Percentiles rank a stretch among this genome's conserved stretches.
Evolutionary conservation across 208 protist genomes (phyloP).

Genomic region (Leptomonas pyrrhocoris): DNA sequence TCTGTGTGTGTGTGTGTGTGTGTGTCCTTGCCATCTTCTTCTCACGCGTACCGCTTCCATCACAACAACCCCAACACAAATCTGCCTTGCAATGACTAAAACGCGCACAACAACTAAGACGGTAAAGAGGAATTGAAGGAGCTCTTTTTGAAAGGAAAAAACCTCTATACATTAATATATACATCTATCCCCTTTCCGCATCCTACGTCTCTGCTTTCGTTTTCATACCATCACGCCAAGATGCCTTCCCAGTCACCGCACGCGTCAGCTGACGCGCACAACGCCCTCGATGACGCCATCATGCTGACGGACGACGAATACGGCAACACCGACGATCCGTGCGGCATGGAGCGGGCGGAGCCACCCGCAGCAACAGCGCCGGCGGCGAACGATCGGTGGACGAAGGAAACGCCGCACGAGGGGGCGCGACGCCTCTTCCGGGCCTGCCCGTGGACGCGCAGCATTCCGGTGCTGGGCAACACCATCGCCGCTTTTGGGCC

Average conservation of each 20-base stretch:
- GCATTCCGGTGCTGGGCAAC: constrained; percentile 50
- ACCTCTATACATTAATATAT: too few species aligned
- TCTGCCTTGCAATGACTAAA: too few species aligned
- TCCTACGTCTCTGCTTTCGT: too few species aligned
- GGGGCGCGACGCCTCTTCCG: constrained; percentile 34
- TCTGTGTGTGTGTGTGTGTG: constrained; percentile 12
- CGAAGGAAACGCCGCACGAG: constrained; percentile 18
- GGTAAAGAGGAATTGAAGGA: too few species aligned
- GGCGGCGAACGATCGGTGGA: constrained; percentile 13
- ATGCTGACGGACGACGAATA: not conserved
- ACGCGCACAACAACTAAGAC: too few species aligned
- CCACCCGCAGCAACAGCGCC: not conserved
- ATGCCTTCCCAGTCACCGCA: not conserved
- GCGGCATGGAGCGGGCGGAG: not conserved
- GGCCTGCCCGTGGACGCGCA: constrained; percentile 33
- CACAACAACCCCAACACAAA: too few species aligned
- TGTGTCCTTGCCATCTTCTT: constrained; percentile 7
- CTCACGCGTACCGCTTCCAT: too few species aligned
- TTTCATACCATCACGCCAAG: too few species aligned
- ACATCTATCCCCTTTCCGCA: too few species aligned
- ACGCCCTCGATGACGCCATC: constrained; percentile 12
- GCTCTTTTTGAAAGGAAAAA: too few species aligned
- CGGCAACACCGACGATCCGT: not conserved
- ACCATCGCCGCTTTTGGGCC: constrained; percentile 49
- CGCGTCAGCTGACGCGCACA: not conserved